These are phyloP conservation scores for Oidiodendron maius DNA, from an alignment of 495 filamentous ascomycete species.

Conservation along the genomic window DNA sequence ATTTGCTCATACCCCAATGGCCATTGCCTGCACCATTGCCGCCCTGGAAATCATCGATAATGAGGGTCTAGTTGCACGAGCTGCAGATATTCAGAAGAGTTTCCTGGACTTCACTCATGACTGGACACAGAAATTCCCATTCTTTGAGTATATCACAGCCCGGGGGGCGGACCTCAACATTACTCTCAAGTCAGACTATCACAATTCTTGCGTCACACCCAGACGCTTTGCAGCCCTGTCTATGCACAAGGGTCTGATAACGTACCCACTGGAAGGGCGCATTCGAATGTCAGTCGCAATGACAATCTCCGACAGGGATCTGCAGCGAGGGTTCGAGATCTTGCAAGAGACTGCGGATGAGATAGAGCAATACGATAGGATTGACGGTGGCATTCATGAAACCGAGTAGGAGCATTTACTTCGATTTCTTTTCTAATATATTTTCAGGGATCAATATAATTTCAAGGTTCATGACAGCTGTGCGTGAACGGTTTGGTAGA, in stretches of 20 bases:
- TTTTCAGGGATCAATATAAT: too few species aligned
- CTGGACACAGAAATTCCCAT: neutral
- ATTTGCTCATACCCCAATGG: neutral
- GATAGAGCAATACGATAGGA: neutral
- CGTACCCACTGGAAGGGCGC: neutral
- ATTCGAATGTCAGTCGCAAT: neutral
- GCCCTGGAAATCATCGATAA: neutral
- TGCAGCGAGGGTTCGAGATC: neutral
- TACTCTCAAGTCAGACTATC: neutral
- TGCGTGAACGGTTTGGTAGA: too few species aligned
- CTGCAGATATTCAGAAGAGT: neutral
- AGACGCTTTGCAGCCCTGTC: neutral
- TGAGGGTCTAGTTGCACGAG: neutral
- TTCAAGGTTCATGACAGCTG: too few species aligned
- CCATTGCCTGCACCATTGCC: neutral
- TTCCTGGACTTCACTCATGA: neutral
- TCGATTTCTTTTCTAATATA: too few species aligned
- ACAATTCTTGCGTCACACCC: neutral
- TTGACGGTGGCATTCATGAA: too few species aligned
- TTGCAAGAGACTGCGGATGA: neutral
- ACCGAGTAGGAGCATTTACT: too few species aligned
- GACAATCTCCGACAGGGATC: neutral
- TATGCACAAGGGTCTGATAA: neutral
- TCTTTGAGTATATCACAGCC: neutral
- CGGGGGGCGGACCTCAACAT: constrained; percentile 2